Evolutionary conservation across 2,329 filamentous ascomycete species (phyloP).

Genomic region (Phoma sp.): DNA sequence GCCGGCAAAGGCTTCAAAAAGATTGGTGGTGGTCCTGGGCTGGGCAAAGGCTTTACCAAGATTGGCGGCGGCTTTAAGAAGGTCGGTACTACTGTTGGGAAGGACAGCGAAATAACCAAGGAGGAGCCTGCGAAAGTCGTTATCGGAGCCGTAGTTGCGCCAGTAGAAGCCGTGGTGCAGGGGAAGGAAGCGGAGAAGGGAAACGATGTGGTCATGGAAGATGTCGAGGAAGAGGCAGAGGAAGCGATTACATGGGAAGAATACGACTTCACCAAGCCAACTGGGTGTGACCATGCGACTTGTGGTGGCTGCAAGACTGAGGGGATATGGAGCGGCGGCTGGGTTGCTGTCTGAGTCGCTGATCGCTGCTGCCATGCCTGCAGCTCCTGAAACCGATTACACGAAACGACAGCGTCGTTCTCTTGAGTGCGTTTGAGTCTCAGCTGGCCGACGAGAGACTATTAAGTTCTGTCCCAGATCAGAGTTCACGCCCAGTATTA

Average conservation of each 20-base stretch:
- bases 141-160: conserved; percentile 8
- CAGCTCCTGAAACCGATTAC: too few species aligned
- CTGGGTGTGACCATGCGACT: conserved; percentile 51
- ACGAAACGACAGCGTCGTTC: too few species aligned
- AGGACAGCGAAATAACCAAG: conserved; percentile 17
- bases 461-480: too few species aligned
- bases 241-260: conserved; percentile 49
- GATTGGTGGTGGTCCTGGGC: conserved; percentile 26
- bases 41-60: conserved; percentile 14
- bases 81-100: conserved; percentile 58
- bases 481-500: too few species aligned
- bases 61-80: conserved; percentile 68
- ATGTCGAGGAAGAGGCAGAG: conserved; percentile 26
- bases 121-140: neutral
- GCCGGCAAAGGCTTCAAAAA: conserved; percentile 34
- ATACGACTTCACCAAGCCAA: conserved; percentile 60
- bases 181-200: conserved; percentile 23
- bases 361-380: neutral
- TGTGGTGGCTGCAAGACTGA: conserved; percentile 35
- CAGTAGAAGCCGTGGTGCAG: conserved; percentile 33
- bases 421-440: too few species aligned
- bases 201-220: conserved; percentile 41
- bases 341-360: conserved; percentile 16
- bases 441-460: too few species aligned
- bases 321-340: conserved; percentile 28